Percentiles rank a stretch among this genome's conserved stretches.
Evolutionary conservation across 129 eudicot species (phyloP).

Genomic region (Mikania micrantha): DNA sequence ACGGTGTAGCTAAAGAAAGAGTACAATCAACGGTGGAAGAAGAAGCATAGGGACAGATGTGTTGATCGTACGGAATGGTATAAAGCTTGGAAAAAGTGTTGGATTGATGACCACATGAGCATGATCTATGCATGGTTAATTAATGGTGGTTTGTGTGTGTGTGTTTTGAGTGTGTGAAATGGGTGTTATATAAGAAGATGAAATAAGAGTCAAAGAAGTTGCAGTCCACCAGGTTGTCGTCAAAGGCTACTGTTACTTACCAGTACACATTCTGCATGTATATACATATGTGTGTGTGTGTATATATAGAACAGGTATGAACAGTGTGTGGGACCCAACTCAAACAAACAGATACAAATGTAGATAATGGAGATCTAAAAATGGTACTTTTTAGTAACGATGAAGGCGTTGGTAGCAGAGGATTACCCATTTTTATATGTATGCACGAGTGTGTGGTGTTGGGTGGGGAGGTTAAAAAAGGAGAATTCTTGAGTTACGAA

Average conservation of each 20-base stretch:
- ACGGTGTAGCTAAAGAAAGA: constrained; percentile 79
- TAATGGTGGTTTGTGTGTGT: not conserved
- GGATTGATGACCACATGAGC: constrained; percentile 30
- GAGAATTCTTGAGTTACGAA: no score
- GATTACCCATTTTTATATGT: constrained; percentile 25
- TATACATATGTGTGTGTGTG: not conserved
- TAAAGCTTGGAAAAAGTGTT: constrained; percentile 52
- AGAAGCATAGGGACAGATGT: constrained; percentile 32
- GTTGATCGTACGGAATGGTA: constrained; percentile 38
- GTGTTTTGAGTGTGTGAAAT: not conserved
- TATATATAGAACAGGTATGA: not conserved
- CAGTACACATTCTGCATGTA: not conserved
- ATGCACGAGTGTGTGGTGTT: not conserved
- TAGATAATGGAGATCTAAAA: constrained; percentile 21
- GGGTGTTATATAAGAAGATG: constrained; percentile 38
- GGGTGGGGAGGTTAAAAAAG: not conserved
- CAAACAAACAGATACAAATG: constrained; percentile 14
- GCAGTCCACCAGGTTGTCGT: constrained; percentile 44
- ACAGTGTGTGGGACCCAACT: constrained; percentile 23
- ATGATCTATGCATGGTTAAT: constrained; percentile 25
- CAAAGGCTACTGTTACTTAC: constrained; percentile 32
- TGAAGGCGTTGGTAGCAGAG: constrained; percentile 21
- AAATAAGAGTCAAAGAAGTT: constrained; percentile 65
- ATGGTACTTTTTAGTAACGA: constrained; percentile 14
- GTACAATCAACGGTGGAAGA: constrained; percentile 78